Evolutionary conservation across 768 basidiomycete species (phyloP).

Genomic region (Suillus cothurnatus): DNA sequence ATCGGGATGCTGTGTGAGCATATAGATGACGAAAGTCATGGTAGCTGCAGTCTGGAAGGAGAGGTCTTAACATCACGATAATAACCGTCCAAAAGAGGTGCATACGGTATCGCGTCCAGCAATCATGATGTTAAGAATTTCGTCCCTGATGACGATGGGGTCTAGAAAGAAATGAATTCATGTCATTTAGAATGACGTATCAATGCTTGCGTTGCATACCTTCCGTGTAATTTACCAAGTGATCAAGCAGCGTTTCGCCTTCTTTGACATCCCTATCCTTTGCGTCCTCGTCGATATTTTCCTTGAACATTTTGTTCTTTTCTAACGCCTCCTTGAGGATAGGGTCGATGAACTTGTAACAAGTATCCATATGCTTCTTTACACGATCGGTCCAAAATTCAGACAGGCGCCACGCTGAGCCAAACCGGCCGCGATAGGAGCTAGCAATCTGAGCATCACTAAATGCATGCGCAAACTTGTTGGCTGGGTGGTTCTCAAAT

Average conservation of each 20-base stretch:
- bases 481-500: slow-evolving; percentile 32
- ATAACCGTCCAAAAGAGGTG: background rate
- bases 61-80: background rate
- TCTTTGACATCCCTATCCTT: slow-evolving; percentile 36
- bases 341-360: slow-evolving; percentile 50
- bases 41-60: slow-evolving; percentile 30
- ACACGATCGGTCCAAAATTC: slow-evolving; percentile 48
- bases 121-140: slow-evolving; percentile 40
- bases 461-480: slow-evolving; percentile 44
- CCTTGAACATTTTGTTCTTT: slow-evolving; percentile 31
- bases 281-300: slow-evolving; percentile 11
- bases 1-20: slow-evolving; percentile 31
- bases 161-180: slow-evolving; percentile 23
- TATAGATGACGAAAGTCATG: slow-evolving; percentile 31
- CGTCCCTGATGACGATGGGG: slow-evolving; percentile 34
- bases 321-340: slow-evolving; percentile 45
- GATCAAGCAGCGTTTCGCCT: slow-evolving; percentile 49
- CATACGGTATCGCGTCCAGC: slow-evolving; percentile 38
- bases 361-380: slow-evolving; percentile 39
- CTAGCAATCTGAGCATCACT: slow-evolving; percentile 36
- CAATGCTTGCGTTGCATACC: slow-evolving; percentile 34
- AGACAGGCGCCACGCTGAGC: slow-evolving; percentile 45
- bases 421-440: slow-evolving; percentile 37
- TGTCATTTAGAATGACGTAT: background rate
- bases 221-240: slow-evolving; percentile 56